Percentiles rank a stretch among this genome's conserved stretches.
Conservation (phyloP, 2,329 filamentous ascomycete genomes). For the Microdochium paspali region DNA sequence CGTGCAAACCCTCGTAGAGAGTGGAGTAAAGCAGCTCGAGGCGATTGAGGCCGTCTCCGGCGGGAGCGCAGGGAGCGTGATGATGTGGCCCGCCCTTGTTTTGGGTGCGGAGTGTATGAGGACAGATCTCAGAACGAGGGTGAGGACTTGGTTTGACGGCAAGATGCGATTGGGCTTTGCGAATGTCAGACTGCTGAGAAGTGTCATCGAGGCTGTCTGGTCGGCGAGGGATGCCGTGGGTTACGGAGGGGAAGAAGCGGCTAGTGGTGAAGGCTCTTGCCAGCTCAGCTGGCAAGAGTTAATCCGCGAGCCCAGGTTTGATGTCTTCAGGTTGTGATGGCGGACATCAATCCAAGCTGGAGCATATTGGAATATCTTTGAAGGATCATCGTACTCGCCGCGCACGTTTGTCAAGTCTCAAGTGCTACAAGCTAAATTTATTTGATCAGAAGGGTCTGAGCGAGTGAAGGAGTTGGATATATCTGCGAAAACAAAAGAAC, state of each 20-base stretch:
- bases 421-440: too few species aligned
- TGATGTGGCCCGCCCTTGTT: conserved; percentile 25
- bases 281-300: conserved; percentile 20
- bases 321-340: conserved; percentile 13
- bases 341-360: too few species aligned
- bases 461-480: too few species aligned
- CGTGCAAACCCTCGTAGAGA: conserved; percentile 20
- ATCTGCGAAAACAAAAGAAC: too few species aligned
- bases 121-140: conserved; percentile 14
- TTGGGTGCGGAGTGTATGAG: conserved; percentile 20
- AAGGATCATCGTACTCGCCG: too few species aligned
- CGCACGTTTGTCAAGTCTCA: too few species aligned
- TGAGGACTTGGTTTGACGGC: conserved; percentile 18
- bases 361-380: too few species aligned
- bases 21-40: conserved; percentile 20
- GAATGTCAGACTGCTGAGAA: conserved; percentile 19
- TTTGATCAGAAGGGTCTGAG: too few species aligned
- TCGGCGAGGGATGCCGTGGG: conserved; percentile 7
- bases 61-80: conserved; percentile 19
- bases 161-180: conserved; percentile 23
- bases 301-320: conserved; percentile 20
- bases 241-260: conserved; percentile 5
- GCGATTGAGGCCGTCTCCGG: conserved; percentile 17
- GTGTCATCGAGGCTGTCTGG: conserved; percentile 22
- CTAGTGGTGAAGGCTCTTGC: background rate